Conservation (phyloP, 768 basidiomycete genomes). For the Leccinum incarnatum region DNA sequence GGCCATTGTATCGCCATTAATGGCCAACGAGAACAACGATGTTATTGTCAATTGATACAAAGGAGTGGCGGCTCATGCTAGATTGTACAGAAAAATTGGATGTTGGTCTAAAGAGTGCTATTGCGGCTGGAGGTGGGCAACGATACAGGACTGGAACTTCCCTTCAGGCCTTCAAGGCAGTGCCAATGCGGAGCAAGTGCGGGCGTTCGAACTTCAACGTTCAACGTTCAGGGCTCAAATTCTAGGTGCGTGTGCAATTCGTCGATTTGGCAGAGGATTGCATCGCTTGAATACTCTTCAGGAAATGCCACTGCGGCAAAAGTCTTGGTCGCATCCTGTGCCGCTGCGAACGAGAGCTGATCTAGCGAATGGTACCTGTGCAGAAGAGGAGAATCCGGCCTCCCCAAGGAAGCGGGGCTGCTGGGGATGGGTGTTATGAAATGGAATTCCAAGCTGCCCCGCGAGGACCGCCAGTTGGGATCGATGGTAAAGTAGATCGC, state of each 20-base stretch:
- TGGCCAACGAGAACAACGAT: neutral
- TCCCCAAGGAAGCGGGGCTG: conserved; percentile 4
- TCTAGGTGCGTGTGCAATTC: conserved; percentile 24
- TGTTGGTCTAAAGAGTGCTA: neutral
- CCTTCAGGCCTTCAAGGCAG: neutral
- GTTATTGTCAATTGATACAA: conserved; percentile 12
- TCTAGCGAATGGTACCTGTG: conserved; percentile 22
- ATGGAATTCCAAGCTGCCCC: conserved; percentile 19
- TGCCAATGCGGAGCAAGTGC: neutral
- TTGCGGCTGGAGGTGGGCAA: neutral
- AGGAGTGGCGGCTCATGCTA: conserved; percentile 1
- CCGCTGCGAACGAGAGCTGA: conserved; percentile 10
- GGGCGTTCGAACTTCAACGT: conserved; percentile 4
- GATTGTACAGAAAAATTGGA: conserved; percentile 1
- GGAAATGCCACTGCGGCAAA: neutral
- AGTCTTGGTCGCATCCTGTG: neutral
- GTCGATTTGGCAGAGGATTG: conserved; percentile 16
- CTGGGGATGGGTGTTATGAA: conserved; percentile 26
- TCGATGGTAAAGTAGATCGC: conserved; percentile 32
- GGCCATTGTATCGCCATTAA: conserved; percentile 2
- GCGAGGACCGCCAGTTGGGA: conserved; percentile 20
- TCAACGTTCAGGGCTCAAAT: conserved; percentile 2
- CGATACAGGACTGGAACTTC: neutral
- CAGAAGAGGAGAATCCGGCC: conserved; percentile 24
- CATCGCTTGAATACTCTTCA: neutral